phyloP scores from a whole-genome alignment of 179 eudicot genomes.

The Nepenthes alata region DNA sequence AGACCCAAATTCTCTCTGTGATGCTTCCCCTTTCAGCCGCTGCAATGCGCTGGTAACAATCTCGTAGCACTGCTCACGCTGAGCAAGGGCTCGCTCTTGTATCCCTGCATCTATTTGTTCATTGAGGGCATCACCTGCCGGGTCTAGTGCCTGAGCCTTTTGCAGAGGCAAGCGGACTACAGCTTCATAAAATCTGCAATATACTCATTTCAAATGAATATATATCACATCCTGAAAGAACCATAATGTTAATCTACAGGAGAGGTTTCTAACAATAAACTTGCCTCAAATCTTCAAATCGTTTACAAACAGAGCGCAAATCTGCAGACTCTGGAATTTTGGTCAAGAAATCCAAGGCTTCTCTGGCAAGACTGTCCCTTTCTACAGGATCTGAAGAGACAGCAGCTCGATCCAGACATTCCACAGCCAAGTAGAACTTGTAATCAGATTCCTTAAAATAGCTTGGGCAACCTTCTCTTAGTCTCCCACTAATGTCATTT shows the following conservation, averaged over 20 bases:
- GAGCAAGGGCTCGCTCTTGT: constrained; percentile 64
- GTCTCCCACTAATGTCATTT: constrained; percentile 72
- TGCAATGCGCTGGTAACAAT: constrained; percentile 61
- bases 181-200: constrained; percentile 90
- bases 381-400: constrained; percentile 56
- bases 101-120: constrained; percentile 69
- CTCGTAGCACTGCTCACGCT: constrained; percentile 89
- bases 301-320: constrained; percentile 78
- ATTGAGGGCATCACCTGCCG: constrained; percentile 85
- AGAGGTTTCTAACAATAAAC: constrained; percentile 4
- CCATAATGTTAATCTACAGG: not conserved
- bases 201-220: not conserved
- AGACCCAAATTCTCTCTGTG: constrained; percentile 53
- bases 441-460: constrained; percentile 92
- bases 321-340: constrained; percentile 94
- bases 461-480: constrained; percentile 93
- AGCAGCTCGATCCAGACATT: constrained; percentile 95
- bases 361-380: constrained; percentile 75
- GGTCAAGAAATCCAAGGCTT: constrained; percentile 73
- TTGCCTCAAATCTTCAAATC: constrained; percentile 91
- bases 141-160: constrained; percentile 90
- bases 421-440: constrained; percentile 92
- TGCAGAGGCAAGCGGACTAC: constrained; percentile 87
- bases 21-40: constrained; percentile 65
- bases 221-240: not conserved